Conservation (phyloP, 768 basidiomycete species). For the Rhodocollybia butyracea region DNA sequence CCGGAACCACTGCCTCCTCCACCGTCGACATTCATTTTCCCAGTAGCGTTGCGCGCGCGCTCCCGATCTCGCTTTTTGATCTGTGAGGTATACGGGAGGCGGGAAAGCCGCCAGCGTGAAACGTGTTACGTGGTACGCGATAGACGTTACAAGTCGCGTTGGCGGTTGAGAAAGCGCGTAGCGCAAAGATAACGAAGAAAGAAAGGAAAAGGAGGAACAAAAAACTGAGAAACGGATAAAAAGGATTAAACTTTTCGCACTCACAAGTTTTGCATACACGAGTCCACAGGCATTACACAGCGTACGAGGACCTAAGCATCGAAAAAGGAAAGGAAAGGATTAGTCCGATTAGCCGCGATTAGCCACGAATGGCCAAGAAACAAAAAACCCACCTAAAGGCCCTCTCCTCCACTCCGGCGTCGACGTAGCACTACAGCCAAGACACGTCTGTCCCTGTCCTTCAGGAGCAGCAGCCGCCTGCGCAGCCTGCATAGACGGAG, state of each 20-base stretch:
- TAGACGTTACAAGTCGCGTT: too few species aligned
- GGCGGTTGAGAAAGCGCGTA: too few species aligned
- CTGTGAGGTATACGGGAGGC: slow-evolving; percentile 14
- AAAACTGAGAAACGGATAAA: slow-evolving; percentile 4
- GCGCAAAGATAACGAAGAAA: background rate
- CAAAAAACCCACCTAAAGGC: slow-evolving; percentile 58
- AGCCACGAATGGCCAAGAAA: background rate
- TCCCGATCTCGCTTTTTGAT: slow-evolving; percentile 34
- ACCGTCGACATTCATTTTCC: background rate
- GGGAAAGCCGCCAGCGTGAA: slow-evolving; percentile 8
- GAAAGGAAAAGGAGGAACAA: background rate
- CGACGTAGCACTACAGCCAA: slow-evolving; percentile 79
- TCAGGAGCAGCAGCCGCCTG: too few species aligned
- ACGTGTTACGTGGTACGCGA: too few species aligned
- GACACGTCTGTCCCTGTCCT: slow-evolving; percentile 74
- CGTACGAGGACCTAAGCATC: slow-evolving; percentile 63
- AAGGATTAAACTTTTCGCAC: slow-evolving; percentile 27
- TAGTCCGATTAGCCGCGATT: background rate
- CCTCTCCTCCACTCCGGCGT: slow-evolving; percentile 88
- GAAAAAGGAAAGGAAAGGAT: background rate
- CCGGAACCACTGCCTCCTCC: background rate
- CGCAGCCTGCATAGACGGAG: too few species aligned
- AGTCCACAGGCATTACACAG: slow-evolving; percentile 85
- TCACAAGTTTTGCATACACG: slow-evolving; percentile 82
- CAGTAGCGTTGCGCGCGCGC: slow-evolving; percentile 11